These are phyloP conservation scores for Cyberlindnera mrakii DNA, from an alignment of 805 yeast genomes.

Conservation along the genomic window DNA sequence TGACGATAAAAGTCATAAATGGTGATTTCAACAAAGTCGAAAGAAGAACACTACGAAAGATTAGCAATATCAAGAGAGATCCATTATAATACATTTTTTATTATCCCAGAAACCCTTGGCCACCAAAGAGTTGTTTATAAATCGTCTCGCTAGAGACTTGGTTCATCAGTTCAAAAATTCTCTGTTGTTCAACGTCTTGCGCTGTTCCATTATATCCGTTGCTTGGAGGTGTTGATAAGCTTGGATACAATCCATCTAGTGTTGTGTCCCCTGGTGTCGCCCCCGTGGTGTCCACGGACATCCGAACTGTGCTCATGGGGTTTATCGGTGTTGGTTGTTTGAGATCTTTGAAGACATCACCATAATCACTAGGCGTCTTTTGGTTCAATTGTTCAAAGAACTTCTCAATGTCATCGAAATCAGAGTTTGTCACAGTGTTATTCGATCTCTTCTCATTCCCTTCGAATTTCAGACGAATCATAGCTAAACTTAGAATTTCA, in stretches of 20 bases:
- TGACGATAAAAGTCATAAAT: slow-evolving; percentile 9
- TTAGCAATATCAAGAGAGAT: slow-evolving; percentile 4
- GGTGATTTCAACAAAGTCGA: slow-evolving; percentile 3
- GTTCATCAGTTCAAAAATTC: slow-evolving; percentile 53
- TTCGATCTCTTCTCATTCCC: slow-evolving; percentile 1
- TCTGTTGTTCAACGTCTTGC: slow-evolving; percentile 42
- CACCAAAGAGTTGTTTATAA: slow-evolving; percentile 60
- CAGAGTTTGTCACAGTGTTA: slow-evolving; percentile 4
- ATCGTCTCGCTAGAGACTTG: slow-evolving; percentile 54
- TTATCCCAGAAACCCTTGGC: slow-evolving; percentile 9
- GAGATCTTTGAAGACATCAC: slow-evolving; percentile 10
- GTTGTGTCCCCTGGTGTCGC: neutral
- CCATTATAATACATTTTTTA: slow-evolving; percentile 3
- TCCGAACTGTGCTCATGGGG: neutral
- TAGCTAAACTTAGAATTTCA: slow-evolving; percentile 66
- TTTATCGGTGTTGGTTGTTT: slow-evolving; percentile 7
- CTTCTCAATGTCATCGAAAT: slow-evolving; percentile 20
- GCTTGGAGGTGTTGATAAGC: slow-evolving; percentile 19
- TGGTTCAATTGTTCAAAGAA: slow-evolving; percentile 21
- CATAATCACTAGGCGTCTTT: slow-evolving; percentile 11
- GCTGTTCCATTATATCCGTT: slow-evolving; percentile 1
- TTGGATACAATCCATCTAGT: slow-evolving; percentile 1
- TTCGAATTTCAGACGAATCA: slow-evolving; percentile 48
- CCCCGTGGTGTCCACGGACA: neutral
- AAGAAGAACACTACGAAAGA: slow-evolving; percentile 2